A percentile compares a stretch with the other conserved stretches of the same genome.
These are phyloP conservation scores for Malbranchea cinnamomea DNA, from an alignment of 2,329 filamentous ascomycete species.

Conservation along the genomic window DNA sequence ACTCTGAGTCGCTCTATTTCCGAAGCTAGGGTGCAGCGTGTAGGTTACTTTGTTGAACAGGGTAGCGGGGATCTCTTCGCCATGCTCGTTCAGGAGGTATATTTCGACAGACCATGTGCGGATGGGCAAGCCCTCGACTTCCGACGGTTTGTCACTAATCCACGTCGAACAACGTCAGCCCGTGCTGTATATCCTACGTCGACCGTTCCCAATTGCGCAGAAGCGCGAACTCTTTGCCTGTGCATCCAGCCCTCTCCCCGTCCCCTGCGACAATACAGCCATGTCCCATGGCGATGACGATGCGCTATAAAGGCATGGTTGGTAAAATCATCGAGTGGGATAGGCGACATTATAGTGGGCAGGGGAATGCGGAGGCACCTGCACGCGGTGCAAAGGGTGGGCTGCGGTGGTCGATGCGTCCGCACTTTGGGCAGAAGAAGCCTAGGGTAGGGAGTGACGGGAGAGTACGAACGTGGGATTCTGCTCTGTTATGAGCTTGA, in stretches of 20 bases:
- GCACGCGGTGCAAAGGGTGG: constrained; percentile 10
- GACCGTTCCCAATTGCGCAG: no score
- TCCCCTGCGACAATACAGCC: no score
- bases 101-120: constrained; percentile 82
- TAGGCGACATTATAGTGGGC: neutral
- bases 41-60: constrained; percentile 89
- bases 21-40: constrained; percentile 87
- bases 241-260: no score
- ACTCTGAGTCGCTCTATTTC: constrained; percentile 68
- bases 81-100: constrained; percentile 69
- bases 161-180: no score
- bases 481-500: constrained; percentile 91
- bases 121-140: constrained; percentile 79
- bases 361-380: constrained; percentile 5
- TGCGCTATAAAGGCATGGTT: no score
- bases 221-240: no score
- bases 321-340: no score
- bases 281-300: no score
- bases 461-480: constrained; percentile 57
- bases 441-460: constrained; percentile 7
- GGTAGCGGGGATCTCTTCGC: constrained; percentile 66
- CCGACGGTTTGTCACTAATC: constrained; percentile 61
- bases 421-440: no score
- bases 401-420: constrained; percentile 1
- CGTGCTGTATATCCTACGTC: neutral